phyloP scores from a whole-genome alignment of 139 green algal species.

The Coelastrella sp. region DNA sequence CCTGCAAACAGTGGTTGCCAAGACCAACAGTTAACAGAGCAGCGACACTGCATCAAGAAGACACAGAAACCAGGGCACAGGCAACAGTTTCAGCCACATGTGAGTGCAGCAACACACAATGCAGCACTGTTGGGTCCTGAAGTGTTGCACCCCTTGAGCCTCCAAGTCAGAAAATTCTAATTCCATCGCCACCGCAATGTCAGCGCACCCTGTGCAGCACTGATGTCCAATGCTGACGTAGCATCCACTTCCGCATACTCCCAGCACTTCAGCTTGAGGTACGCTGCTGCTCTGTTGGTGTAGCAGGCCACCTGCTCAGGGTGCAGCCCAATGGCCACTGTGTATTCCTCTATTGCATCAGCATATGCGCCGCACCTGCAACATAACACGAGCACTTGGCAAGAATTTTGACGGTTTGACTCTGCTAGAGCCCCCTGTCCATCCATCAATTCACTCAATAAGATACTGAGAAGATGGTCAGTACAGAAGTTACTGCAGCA shows the following conservation, averaged over 20 bases:
- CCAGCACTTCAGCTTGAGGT: constrained; percentile 67
- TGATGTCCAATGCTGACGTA: constrained; percentile 47
- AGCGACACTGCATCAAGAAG: too few species aligned
- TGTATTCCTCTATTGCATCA: constrained; percentile 57
- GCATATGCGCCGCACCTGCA: constrained; percentile 41
- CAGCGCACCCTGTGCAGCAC: not conserved
- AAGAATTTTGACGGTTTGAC: not conserved
- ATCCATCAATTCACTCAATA: not conserved
- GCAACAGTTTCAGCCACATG: not conserved
- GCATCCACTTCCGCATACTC: constrained; percentile 60
- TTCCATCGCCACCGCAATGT: too few species aligned
- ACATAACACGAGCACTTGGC: not conserved
- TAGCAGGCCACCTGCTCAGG: not conserved
- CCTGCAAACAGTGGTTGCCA: not conserved
- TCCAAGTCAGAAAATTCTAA: too few species aligned
- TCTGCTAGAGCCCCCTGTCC: not conserved
- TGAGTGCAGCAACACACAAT: not conserved
- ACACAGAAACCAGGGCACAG: too few species aligned
- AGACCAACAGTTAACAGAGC: not conserved
- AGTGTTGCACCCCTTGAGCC: too few species aligned
- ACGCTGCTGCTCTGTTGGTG: constrained; percentile 63
- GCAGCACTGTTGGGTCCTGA: not conserved
- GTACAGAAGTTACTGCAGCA: not conserved
- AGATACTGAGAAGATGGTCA: not conserved
- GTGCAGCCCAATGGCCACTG: constrained; percentile 27